Base-by-base conservation (phyloP, 2,329 filamentous ascomycete species). In the Mycosphaerella arachidis region DNA sequence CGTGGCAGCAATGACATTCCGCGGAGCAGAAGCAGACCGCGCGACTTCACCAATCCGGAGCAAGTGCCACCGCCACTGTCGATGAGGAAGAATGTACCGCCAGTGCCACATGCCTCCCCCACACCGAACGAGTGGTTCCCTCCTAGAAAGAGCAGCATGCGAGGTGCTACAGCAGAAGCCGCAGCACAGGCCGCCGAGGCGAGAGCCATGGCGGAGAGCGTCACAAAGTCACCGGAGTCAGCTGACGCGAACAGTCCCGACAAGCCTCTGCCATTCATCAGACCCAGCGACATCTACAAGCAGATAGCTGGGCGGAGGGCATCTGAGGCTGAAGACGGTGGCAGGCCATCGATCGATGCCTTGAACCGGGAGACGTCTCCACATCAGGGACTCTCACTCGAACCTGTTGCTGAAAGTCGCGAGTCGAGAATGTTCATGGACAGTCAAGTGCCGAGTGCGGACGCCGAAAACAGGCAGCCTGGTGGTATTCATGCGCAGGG, bases 231-330 rank as follows among this genome's bases (percentile, higher is more conserved):
- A 69, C 65, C 56, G 30, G 59, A 53, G 18, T 45, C 60, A 16
- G 30, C 50, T 12, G 50, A 52, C 58, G 30, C 50, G 16, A 30
- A 52, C 59, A 75, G 74, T 29, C 66, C 80, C 40, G 71, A 76
- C 53, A 86, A 86, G 66, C 72, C 84, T 0, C 74, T 84, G 20
- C 82, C 86, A 0, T 86, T 93, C 65, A 81, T 91, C 58, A 82
- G 89, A 40, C 89, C 91, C 1, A 84, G 88, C 12, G 90, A 95
- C 66, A 87, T 92, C 46, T 92, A 93, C 72, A 87, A 84, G 69
- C 84, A 88, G 6, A 80, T 88, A 72, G 84, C 84, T 55, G 87
- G 90, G 65, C 81, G 84, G 65, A 76, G 81, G 40, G 79, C 79
- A 58, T 84, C 84, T 1, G 50, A 52, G 18, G 20, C 46, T 16